Evolutionary conservation across 768 basidiomycete species (phyloP).

Genomic region (Boletus eberwhitei): DNA sequence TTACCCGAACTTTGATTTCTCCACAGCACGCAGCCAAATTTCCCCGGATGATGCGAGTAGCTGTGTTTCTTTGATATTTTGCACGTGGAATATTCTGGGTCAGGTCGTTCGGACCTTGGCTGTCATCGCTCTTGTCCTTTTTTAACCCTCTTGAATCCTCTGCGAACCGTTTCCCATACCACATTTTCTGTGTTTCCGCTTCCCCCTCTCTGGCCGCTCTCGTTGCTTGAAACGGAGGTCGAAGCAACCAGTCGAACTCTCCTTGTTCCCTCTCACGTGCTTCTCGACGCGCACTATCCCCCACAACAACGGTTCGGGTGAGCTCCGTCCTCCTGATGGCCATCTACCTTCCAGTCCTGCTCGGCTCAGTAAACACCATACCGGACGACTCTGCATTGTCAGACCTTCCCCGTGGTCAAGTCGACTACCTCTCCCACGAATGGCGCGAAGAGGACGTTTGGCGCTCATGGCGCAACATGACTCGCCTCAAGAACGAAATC

Average conservation of each 20-base stretch:
- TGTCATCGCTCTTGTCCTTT: neutral
- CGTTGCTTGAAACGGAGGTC: neutral
- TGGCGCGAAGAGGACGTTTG: conserved; percentile 99
- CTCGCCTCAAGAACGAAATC: conserved; percentile 96
- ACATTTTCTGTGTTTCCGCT: neutral
- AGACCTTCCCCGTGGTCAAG: conserved; percentile 87
- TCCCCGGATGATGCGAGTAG: neutral
- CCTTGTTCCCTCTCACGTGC: neutral
- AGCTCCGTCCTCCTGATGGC: conserved; percentile 41
- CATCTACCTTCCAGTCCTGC: conserved; percentile 66
- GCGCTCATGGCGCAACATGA: conserved; percentile 99
- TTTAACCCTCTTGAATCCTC: neutral
- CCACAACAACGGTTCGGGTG: neutral
- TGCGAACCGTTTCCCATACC: neutral
- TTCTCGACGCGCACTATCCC: neutral
- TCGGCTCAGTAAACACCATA: conserved; percentile 57
- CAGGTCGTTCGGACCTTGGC: neutral
- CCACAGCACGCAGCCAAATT: neutral
- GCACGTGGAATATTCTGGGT: neutral
- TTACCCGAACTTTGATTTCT: neutral
- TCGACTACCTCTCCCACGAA: conserved; percentile 97
- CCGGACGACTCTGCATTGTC: conserved; percentile 79
- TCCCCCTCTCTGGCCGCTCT: neutral
- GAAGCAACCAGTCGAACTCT: neutral
- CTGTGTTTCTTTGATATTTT: neutral